Evolutionary conservation across 164 flowering plant genomes (phyloP).

Genomic region (Malania oleifera): DNA sequence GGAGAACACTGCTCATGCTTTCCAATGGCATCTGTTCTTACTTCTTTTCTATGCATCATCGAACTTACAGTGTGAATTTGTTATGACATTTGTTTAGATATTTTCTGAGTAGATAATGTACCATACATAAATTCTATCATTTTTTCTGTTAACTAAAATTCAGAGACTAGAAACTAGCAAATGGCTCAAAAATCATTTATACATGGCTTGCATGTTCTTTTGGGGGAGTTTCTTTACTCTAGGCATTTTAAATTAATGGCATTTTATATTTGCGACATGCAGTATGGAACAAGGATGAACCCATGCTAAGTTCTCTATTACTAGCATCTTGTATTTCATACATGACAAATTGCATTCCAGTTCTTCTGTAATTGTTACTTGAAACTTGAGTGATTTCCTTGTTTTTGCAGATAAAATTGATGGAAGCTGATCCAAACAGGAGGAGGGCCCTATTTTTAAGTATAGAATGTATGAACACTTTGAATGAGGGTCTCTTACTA

Average conservation of each 20-base stretch:
- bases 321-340: not conserved
- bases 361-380: not conserved
- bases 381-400: slow-evolving; percentile 1
- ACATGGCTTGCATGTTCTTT: no score
- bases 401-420: slow-evolving; percentile 47
- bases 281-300: no score
- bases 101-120: no score
- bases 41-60: not conserved
- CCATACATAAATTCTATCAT: no score
- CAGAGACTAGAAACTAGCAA: no score
- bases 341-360: not conserved
- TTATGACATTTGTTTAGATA: no score
- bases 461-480: slow-evolving; percentile 80
- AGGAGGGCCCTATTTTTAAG: slow-evolving; percentile 62
- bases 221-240: no score
- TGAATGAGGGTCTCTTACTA: slow-evolving; percentile 82
- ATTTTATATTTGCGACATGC: no score
- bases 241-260: no score
- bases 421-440: slow-evolving; percentile 64
- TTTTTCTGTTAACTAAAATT: no score
- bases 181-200: no score
- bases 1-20: no score
- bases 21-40: not conserved
- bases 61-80: not conserved
- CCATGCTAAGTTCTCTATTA: not conserved